Base-by-base conservation (phyloP, 2,329 filamentous ascomycete species). In the Fusarium palustre region DNA sequence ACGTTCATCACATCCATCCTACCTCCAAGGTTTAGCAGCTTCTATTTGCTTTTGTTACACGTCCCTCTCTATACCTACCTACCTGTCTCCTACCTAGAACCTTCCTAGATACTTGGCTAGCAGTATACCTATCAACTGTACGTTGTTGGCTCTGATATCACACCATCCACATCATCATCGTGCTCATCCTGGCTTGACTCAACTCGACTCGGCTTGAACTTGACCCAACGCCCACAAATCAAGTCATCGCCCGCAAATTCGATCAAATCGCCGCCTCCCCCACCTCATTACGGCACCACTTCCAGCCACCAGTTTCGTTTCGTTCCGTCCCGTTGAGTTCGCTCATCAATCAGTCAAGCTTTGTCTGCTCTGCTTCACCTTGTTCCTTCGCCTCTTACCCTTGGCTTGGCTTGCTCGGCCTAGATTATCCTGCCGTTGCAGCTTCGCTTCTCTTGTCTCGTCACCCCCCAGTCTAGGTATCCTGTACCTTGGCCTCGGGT, bases 221-320 rank as follows among this genome's bases (percentile, higher is more conserved):
- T 59, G 49, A 56, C 42, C 66, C 64, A 68, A 60, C 67, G 61
- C 55, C 67, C 67, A 60, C 67, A 70, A 70, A 70, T 70, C 63
- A 67, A 68, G 55, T 60, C 63, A 46, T 60, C 46, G 53, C 52
- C 68, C 67, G 60, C 70, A 67, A 60, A 55, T 69, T 68, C 60
- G 57, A 70, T 70, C 66, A 67, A 73, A 70, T 62, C 69, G 69
- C 60, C 59, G 61, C 69, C 64, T 74, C 72, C 72, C 72, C 72
- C 71, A 74, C 72, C 72, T 72, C 50, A 68, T 73, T 74, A 71
- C 72, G 70, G 72, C 70, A 74, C 70, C 72, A 56, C 69, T 71
- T 70, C 72, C 71, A 74, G 72, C 72, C 72, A 74, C 72, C 73
- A 74, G 64, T 69, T 69, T 71, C 69, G 64, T 62, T 64, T 68